Base-by-base conservation (phyloP, 2,329 filamentous ascomycete species). In the Ophiostoma sp. region DNA sequence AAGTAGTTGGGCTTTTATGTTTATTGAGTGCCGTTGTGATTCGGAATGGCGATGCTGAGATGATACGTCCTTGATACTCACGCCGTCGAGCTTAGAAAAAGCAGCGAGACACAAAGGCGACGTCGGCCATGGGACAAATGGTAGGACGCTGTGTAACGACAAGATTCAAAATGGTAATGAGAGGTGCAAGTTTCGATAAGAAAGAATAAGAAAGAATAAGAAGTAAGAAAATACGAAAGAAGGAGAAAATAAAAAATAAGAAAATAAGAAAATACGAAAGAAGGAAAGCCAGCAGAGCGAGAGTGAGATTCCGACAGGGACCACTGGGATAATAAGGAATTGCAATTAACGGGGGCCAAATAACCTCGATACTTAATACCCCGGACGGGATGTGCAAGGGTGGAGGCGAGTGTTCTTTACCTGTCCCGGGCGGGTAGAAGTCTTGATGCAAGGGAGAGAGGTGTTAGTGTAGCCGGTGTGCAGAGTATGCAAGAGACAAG, bases 301-400 rank as follows among this genome's bases (percentile, higher is more conserved):
- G 39, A 41, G 39, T 41, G 39, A 41, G 39, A 41, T 13, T 41
- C 13, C 3, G 23, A 27, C 52, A 57, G 52, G 52, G 52, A 27
- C 52, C 52, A 31, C n/a, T 27, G n/a, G 23, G 23, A 57, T 57
- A 57, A 27, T 57, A 57, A 27, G 52, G 23, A 57, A 57, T 57
- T 57, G 52, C n/a, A 27, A 62, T 33, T 17, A 62, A 62, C 54
- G 54, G 54, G 48, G 48, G 54, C 27, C 23, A 57, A 10, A 11
- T 44, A n/a, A 48, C 44, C 17, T 48, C 17, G 69, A 73, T 72
- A n/a, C 71, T 71, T 72, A 72, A 70, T 67, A 68, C 68, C 67
- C 67, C 65, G 60, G 67, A 35, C 31, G 15, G 57, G 41, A 39
- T 35, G 64, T 31, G 35, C n/a, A 8, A 33, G 57, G 57, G 57